Base-by-base conservation (phyloP, 2,329 filamentous ascomycete genomes). In the Xylogone sp. region DNA sequence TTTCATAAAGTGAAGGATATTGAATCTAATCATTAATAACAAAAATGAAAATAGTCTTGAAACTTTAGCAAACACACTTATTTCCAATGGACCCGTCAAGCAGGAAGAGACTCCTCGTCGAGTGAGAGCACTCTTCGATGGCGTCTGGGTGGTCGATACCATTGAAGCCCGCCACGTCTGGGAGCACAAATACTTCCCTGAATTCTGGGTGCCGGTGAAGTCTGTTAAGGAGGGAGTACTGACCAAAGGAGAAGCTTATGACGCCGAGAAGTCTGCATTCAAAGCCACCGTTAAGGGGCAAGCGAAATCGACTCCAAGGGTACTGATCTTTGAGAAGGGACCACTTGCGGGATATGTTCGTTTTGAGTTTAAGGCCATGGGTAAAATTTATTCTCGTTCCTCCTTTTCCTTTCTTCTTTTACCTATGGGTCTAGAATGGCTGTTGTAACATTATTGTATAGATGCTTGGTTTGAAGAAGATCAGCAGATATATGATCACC, bases 381-480 rank as follows among this genome's bases (percentile, higher is more conserved):
- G 70, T 71, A 59, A 24, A 16, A 18, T 39, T 7, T 4, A 13
- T 31, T 7, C 13, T 31, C 63, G 16, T n/a, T 47, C 13, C 22
- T 22, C 4, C 8, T 39, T 18, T 39, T 39, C 43, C 20, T 22
- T n/a, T 45, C 16, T 3, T 12, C 16, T 39, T 47, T 22, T n/a
- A n/a, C n/a, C n/a, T n/a, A n/a, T n/a, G n/a, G n/a, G n/a, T n/a
- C n/a, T n/a, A n/a, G n/a, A n/a, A n/a, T n/a, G n/a, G n/a, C n/a
- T n/a, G n/a, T n/a, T n/a, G n/a, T n/a, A n/a, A n/a, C n/a, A n/a
- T n/a, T n/a, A 12, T 22, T 21, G 27, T 42, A 45, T 55, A 42
- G 72, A 75, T 46, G 64, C 71, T 46, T 77, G 75, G 74, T 75
- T 75, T 56, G 82, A 85, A 62, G 82, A 86, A 64, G 80, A 83